Evolutionary conservation across 177 flowering plant genomes (phyloP).

Genomic region (Vitis hybrid): DNA sequence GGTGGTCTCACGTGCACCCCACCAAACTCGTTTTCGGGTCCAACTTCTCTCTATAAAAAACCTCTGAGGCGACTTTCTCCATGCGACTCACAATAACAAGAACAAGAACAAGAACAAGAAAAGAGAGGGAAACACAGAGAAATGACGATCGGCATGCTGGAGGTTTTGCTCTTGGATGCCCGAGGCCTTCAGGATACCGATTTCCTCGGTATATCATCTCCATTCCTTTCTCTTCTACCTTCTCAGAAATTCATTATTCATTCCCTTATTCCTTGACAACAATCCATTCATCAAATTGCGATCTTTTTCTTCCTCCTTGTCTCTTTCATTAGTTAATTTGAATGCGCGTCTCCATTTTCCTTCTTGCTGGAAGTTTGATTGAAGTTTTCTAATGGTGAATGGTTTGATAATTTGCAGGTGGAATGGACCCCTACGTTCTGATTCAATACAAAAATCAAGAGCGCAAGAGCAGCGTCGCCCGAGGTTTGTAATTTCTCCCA

Average conservation of each 20-base stretch:
- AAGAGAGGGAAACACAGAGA: slow-evolving; percentile 4
- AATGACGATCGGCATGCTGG: slow-evolving; percentile 47
- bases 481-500: slow-evolving; percentile 39
- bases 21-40: no score
- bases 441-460: slow-evolving; percentile 54
- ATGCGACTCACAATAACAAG: no score
- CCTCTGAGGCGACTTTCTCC: no score
- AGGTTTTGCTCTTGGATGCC: slow-evolving; percentile 44
- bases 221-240: background rate
- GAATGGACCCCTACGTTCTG: slow-evolving; percentile 70
- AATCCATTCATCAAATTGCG: no score
- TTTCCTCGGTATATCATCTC: slow-evolving; percentile 36
- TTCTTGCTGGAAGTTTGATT: background rate
- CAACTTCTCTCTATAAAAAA: no score
- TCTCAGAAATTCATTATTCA: no score
- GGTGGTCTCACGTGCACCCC: no score
- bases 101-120: no score
- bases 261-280: background rate
- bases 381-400: no score
- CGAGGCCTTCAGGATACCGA: slow-evolving; percentile 43
- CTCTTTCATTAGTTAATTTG: background rate
- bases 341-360: background rate
- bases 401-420: slow-evolving; percentile 24
- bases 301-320: background rate
- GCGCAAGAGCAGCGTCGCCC: slow-evolving; percentile 56